These are phyloP conservation scores for Epichloe coenophiala DNA, from an alignment of 2,329 filamentous ascomycete species.

Conservation along the genomic window DNA sequence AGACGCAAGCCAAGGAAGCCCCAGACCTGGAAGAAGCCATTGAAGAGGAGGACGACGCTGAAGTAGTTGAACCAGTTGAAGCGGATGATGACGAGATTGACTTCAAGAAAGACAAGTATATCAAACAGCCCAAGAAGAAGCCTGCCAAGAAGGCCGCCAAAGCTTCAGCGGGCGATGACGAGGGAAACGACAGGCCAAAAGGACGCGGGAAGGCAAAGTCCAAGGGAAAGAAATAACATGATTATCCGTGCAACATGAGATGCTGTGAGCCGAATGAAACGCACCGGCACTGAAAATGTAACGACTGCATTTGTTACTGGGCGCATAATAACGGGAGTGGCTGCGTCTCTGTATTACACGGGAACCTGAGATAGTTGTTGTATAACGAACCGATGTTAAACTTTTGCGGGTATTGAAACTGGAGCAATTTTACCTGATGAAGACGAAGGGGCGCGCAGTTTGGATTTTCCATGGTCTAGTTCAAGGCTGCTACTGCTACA, in stretches of 20 bases:
- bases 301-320: not conserved
- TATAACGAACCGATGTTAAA: not conserved
- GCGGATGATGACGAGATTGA: slow-evolving; percentile 66
- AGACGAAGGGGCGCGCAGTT: not conserved
- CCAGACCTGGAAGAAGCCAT: slow-evolving; percentile 95
- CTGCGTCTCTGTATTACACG: not conserved
- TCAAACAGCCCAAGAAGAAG: slow-evolving; percentile 75
- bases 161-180: slow-evolving; percentile 36
- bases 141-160: slow-evolving; percentile 29
- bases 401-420: not conserved
- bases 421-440: not conserved
- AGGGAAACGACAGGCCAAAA: slow-evolving; percentile 41
- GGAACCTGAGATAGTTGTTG: not conserved
- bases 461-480: too few relatives aligned
- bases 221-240: slow-evolving; percentile 31
- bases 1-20: slow-evolving; percentile 58
- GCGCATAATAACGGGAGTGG: not conserved
- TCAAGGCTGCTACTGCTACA: too few relatives aligned
- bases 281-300: not conserved
- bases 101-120: slow-evolving; percentile 89
- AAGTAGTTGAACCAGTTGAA: slow-evolving; percentile 41
- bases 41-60: slow-evolving; percentile 76
- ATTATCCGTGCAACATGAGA: not conserved
- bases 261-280: slow-evolving; percentile 1
- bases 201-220: slow-evolving; percentile 27